These are phyloP conservation scores for Asterophora lycoperdoides DNA, from an alignment of 768 basidiomycete species.

Conservation along the genomic window DNA sequence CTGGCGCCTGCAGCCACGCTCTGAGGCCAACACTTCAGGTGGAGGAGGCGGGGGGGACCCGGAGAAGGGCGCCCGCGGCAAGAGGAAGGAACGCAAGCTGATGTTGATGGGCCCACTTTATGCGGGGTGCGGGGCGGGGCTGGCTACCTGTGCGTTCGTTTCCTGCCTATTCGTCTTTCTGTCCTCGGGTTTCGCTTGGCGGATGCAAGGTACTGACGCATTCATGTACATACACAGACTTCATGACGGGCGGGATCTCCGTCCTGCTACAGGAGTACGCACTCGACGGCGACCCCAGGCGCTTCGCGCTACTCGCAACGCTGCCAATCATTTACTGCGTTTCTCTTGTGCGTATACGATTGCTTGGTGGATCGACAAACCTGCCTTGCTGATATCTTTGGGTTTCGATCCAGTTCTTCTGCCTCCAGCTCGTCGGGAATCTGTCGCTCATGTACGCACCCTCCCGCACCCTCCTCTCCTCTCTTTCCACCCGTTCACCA, in stretches of 20 bases:
- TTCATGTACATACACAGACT: slow-evolving; percentile 32
- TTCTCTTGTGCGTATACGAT: slow-evolving; percentile 60
- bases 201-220: too few relatives aligned
- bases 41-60: slow-evolving; percentile 22
- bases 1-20: slow-evolving; percentile 40
- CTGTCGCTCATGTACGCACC: slow-evolving; percentile 47
- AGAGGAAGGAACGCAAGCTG: slow-evolving; percentile 38
- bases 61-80: slow-evolving; percentile 33
- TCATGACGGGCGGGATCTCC: slow-evolving; percentile 54
- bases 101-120: slow-evolving; percentile 67
- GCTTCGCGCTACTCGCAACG: slow-evolving; percentile 65
- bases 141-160: slow-evolving; percentile 51
- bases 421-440: slow-evolving; percentile 65
- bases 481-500: too few relatives aligned
- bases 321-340: slow-evolving; percentile 74
- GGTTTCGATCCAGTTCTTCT: slow-evolving; percentile 57
- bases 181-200: not conserved
- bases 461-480: not conserved
- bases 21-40: slow-evolving; percentile 6
- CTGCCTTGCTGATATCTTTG: too few relatives aligned
- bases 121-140: slow-evolving; percentile 60
- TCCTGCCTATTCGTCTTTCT: too few relatives aligned
- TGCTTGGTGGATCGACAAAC: too few relatives aligned
- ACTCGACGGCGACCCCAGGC: slow-evolving; percentile 54
- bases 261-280: slow-evolving; percentile 64